Conservation (phyloP, 257 asterid genomes). For the Ophiorrhiza pumila region DNA sequence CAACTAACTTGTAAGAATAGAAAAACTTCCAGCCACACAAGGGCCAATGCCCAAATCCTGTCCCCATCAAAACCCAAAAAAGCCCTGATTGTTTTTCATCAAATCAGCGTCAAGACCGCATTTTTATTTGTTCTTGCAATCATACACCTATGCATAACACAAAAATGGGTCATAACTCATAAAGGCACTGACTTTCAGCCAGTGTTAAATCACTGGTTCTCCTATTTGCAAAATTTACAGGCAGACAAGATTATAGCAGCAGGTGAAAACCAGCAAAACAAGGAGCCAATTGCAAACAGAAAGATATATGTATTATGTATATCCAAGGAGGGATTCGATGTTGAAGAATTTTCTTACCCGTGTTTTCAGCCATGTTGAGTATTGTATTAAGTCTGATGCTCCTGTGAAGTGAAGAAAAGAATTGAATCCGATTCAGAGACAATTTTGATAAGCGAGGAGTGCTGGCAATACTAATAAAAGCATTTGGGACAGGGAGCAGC, state of each 20-base stretch:
- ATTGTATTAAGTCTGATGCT: slow-evolving; percentile 25
- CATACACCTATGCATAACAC: background rate
- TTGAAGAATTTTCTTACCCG: slow-evolving; percentile 25
- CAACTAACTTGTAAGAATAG: background rate
- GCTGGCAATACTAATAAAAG: background rate
- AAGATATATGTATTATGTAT: background rate
- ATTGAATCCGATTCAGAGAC: background rate
- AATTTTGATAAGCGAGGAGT: background rate
- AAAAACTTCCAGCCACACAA: background rate
- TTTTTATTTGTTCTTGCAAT: background rate
- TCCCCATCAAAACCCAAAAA: background rate
- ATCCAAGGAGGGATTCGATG: background rate
- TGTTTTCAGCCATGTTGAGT: slow-evolving; percentile 30
- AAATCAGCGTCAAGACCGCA: background rate
- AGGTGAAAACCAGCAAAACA: background rate
- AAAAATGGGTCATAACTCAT: background rate
- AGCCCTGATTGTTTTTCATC: background rate
- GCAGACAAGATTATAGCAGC: background rate
- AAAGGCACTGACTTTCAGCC: background rate
- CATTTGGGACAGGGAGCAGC: background rate
- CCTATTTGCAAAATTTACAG: background rate
- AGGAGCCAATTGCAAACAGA: too few relatives aligned
- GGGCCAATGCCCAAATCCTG: background rate
- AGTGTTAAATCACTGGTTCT: background rate
- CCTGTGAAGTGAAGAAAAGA: slow-evolving; percentile 20